Conservation (phyloP, 805 yeast species). For the Lipomyces kockii region DNA sequence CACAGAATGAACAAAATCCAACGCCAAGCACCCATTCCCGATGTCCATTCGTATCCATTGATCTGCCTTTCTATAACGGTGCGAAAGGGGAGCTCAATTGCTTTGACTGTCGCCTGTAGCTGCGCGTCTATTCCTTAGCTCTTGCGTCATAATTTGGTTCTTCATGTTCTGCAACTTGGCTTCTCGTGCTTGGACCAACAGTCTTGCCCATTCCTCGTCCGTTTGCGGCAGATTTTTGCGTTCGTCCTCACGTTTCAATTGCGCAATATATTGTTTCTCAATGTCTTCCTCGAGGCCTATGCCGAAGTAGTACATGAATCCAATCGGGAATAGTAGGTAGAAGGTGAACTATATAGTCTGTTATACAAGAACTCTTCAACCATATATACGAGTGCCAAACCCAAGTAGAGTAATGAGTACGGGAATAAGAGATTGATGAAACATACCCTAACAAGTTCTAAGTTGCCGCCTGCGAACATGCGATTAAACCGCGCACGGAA, state of each 20-base stretch:
- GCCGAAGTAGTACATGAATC: constrained; percentile 32
- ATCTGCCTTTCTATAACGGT: background rate
- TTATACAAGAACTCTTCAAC: background rate
- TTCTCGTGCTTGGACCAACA: constrained; percentile 2
- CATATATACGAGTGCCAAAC: background rate
- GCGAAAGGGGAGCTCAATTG: background rate
- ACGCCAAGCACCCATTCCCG: background rate
- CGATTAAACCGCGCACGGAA: constrained; percentile 18
- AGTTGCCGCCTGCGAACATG: constrained; percentile 28
- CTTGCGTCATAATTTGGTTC: background rate
- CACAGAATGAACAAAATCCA: too few species aligned
- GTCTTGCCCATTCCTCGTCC: constrained; percentile 14
- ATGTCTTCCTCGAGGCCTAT: constrained; percentile 33
- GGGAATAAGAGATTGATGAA: background rate
- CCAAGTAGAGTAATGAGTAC: background rate
- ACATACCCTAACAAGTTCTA: constrained; percentile 30
- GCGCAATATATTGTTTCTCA: constrained; percentile 21
- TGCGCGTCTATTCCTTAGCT: background rate
- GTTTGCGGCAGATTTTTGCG: constrained; percentile 7
- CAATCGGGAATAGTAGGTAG: constrained; percentile 33
- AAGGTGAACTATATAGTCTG: constrained; percentile 23
- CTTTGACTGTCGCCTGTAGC: background rate
- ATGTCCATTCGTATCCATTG: background rate
- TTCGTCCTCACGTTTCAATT: constrained; percentile 6
- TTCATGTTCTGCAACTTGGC: constrained; percentile 4